phyloP scores from a whole-genome alignment of 768 basidiomycete genomes.

The Kwoniella dendrophila region DNA sequence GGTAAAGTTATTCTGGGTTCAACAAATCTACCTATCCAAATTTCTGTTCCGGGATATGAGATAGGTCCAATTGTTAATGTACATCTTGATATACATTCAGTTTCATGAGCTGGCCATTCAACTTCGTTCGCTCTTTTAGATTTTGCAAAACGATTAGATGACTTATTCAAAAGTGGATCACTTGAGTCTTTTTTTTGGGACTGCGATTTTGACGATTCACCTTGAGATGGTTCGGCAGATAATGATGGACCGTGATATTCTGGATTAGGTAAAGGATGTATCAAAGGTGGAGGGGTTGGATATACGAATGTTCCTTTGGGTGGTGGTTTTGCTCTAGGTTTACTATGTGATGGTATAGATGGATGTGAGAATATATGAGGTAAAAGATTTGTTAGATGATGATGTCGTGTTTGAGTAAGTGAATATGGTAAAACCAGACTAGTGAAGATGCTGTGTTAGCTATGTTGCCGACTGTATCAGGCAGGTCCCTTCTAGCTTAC shows the following conservation, averaged over 20 bases:
- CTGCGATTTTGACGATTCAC: slow-evolving; percentile 4
- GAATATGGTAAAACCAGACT: slow-evolving; percentile 41
- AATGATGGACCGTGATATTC: slow-evolving; percentile 44
- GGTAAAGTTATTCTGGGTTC: slow-evolving; percentile 27
- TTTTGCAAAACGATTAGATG: slow-evolving; percentile 14
- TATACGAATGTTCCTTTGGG: slow-evolving; percentile 38
- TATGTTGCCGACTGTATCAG: too few species aligned
- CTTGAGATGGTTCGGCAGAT: slow-evolving; percentile 5
- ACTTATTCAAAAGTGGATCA: neutral
- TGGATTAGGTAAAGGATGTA: slow-evolving; percentile 32
- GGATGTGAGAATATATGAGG: slow-evolving; percentile 50
- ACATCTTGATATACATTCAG: slow-evolving; percentile 45
- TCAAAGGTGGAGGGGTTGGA: slow-evolving; percentile 35
- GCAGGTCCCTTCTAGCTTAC: slow-evolving; percentile 19
- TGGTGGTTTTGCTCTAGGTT: slow-evolving; percentile 35
- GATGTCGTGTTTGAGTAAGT: slow-evolving; percentile 40
- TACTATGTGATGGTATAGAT: slow-evolving; percentile 37
- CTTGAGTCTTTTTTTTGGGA: too few species aligned
- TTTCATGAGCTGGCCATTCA: slow-evolving; percentile 44
- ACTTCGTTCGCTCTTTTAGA: slow-evolving; percentile 22
- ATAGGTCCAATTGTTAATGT: slow-evolving; percentile 43
- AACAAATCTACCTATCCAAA: slow-evolving; percentile 51
- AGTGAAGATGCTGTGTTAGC: neutral
- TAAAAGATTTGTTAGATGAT: slow-evolving; percentile 42
- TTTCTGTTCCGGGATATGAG: slow-evolving; percentile 44